These are phyloP conservation scores for Omphalotus guepiniiformis DNA, from an alignment of 768 basidiomycete species.

Conservation along the genomic window DNA sequence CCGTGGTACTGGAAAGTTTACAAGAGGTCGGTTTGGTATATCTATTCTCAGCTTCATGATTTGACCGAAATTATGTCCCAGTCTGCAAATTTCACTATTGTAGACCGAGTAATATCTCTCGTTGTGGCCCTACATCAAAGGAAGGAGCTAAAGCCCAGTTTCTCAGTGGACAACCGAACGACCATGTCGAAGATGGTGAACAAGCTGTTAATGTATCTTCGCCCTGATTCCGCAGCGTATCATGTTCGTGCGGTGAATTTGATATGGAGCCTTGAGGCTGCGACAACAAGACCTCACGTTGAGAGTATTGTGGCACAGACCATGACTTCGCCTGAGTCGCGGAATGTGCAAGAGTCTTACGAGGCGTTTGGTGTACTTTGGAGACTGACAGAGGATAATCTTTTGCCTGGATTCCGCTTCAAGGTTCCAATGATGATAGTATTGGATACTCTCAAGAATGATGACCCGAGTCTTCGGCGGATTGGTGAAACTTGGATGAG, in stretches of 20 bases:
- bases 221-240: constrained; percentile 59
- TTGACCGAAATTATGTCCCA: constrained; percentile 22
- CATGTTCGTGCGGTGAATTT: constrained; percentile 79
- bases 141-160: constrained; percentile 43
- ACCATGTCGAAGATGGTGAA: constrained; percentile 58
- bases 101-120: constrained; percentile 60
- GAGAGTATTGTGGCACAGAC: constrained; percentile 77
- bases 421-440: constrained; percentile 86
- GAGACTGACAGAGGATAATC: constrained; percentile 82
- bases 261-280: constrained; percentile 73
- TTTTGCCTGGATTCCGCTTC: constrained; percentile 78
- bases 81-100: constrained; percentile 60
- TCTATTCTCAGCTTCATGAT: constrained; percentile 10
- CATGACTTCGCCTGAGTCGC: constrained; percentile 52
- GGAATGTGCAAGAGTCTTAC: constrained; percentile 52
- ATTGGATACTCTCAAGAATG: constrained; percentile 74
- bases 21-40: constrained; percentile 41
- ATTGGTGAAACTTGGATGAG: constrained; percentile 98
- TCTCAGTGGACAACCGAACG: constrained; percentile 51
- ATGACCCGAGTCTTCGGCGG: constrained; percentile 69
- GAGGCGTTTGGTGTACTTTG: constrained; percentile 93
- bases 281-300: constrained; percentile 54
- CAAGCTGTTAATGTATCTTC: constrained; percentile 72
- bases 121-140: constrained; percentile 52
- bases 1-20: constrained; percentile 46